Base-by-base conservation (phyloP, 2,329 filamentous ascomycete genomes). In the Alternaria brassicicola region DNA sequence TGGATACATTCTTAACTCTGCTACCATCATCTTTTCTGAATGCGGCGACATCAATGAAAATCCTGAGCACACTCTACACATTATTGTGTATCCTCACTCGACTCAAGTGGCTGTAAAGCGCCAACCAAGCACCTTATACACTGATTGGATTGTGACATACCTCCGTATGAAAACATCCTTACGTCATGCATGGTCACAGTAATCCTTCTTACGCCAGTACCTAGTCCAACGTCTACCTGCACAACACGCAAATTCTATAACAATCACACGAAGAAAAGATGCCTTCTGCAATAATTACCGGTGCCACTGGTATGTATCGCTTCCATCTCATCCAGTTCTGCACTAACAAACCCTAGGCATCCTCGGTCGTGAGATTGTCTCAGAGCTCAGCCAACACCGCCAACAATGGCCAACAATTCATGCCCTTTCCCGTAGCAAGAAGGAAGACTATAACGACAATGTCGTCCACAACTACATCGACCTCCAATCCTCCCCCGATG, bases 341-440 rank as follows among this genome's bases (percentile, higher is more conserved):
- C 4, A 33, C 3, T 33, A 7, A 2, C 30, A 13, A 33, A 13
- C 19, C 19, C 47, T n/a, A 79, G 77, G 78, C 55, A 79, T 80
- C 36, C 71, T 75, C 9, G 79, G 79, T 33, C 73, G 74, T 23
- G 77, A 77, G 38, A 79, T 80, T 36, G 74, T 80, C 33, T 65
- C 61, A 19, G 76, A 79, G 50, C 72, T 81, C 6, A 68, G 69
- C 39, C 70, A 72, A 53, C 66, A 80, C 41, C 56, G 68, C 10
- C 53, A 73, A 42, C 64, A 72, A 65, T 80, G 78, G 68, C 57
- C 67, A 4, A 80, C 69, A 4, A 68, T 81, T 28, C 73, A 80
- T 61, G 73, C 78, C 10, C 66, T 81, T 3, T 81, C 79, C 1
- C 72, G 78, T 23, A 75, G 69, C 61, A 74, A 80, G 36, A 79